Evolutionary conservation across 2,329 filamentous ascomycete species (phyloP).

Genomic region (Clonostachys rhizophaga): DNA sequence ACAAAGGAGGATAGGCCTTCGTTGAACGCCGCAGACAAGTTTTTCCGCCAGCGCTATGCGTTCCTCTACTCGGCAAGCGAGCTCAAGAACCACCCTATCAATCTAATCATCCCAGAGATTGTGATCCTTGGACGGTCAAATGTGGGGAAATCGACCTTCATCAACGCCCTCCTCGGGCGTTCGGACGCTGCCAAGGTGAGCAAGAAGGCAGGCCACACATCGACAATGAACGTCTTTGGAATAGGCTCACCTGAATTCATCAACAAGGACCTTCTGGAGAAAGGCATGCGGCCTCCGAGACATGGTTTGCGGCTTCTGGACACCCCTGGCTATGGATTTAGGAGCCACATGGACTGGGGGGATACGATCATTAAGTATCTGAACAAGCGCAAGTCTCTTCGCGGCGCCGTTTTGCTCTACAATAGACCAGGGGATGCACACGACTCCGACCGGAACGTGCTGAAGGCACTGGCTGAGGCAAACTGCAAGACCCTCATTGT

Average conservation of each 20-base stretch:
- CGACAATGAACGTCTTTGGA: constrained; percentile 50
- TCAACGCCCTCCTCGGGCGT: constrained; percentile 70
- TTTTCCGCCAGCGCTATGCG: constrained; percentile 20
- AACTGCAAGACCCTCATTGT: constrained; percentile 42
- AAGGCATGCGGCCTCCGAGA: constrained; percentile 32
- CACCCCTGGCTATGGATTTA: constrained; percentile 45
- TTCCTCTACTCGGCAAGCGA: constrained; percentile 46
- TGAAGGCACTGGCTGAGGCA: constrained; percentile 38
- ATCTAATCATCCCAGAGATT: constrained; percentile 54
- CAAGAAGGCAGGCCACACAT: constrained; percentile 45
- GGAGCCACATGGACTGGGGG: constrained; percentile 44
- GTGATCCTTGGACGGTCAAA: constrained; percentile 84
- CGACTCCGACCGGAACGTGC: constrained; percentile 37
- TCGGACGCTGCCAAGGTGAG: constrained; percentile 41
- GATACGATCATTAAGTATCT: constrained; percentile 47
- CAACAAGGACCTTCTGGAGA: neutral
- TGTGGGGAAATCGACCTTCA: constrained; percentile 83
- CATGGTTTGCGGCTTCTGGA: constrained; percentile 38
- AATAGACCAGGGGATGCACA: constrained; percentile 48
- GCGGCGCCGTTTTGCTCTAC: constrained; percentile 48
- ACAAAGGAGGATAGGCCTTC: constrained; percentile 13
- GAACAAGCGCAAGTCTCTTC: constrained; percentile 35
- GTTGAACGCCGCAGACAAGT: constrained; percentile 18
- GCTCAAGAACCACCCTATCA: constrained; percentile 43
- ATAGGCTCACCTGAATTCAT: constrained; percentile 33